phyloP scores from a whole-genome alignment of 306 rosid species.

The Quercus variabilis region DNA sequence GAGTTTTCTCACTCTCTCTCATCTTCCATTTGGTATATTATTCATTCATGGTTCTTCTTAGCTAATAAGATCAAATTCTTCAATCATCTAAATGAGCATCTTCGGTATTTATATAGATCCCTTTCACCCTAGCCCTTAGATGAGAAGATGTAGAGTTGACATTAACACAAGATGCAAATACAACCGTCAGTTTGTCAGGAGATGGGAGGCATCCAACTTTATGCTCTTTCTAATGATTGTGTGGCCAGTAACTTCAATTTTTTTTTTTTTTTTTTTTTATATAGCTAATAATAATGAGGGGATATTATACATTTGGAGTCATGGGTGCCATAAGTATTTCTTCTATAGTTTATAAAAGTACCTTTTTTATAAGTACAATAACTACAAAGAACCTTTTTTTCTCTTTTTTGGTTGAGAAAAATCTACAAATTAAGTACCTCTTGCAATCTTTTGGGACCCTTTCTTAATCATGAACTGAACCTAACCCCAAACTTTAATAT shows the following conservation, averaged over 20 bases:
- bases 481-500: constrained; percentile 22
- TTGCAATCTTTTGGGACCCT: constrained; percentile 46
- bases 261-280: background rate
- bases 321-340: constrained; percentile 35
- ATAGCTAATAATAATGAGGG: constrained; percentile 22
- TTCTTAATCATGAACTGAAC: constrained; percentile 41
- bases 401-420: too few species aligned
- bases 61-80: background rate
- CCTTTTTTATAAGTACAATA: background rate
- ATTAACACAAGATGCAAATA: background rate
- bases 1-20: background rate
- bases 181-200: background rate
- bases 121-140: background rate
- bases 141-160: background rate
- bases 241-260: constrained; percentile 23
- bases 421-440: background rate
- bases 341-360: background rate
- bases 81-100: background rate
- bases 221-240: constrained; percentile 43
- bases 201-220: background rate
- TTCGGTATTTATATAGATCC: background rate
- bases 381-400: background rate
- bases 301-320: constrained; percentile 21
- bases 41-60: background rate
- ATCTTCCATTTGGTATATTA: background rate